Base-by-base conservation (phyloP, 2,329 filamentous ascomycete species). In the Pseudohalonectria lignicola region DNA sequence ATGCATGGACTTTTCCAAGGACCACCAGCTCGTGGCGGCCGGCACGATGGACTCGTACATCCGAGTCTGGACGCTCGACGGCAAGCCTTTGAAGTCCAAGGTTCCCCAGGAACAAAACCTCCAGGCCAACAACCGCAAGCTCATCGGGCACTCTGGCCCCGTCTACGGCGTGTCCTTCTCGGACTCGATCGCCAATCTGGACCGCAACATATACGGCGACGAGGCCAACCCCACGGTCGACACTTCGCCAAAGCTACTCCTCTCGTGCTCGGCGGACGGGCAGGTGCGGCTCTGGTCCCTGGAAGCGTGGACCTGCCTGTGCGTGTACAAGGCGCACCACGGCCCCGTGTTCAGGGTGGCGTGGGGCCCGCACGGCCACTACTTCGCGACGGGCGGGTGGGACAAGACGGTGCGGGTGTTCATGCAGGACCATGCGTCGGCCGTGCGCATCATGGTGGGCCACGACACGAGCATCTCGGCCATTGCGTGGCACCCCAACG, bases 21-120 rank as follows among this genome's bases (percentile, higher is more conserved):
- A 98, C 54, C 82, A 86, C 45, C 74, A 80, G 46, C 73, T 96
- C 20, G 85, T 92, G 28, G 92, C 92, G 18, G 84, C 80, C 17
- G 93, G 92, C 20, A 94, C 88, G 34, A 79, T 82, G 39, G 88
- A 96, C 54, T 96, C 90, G 0, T 96, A 95, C 55, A 94, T 98
- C 49, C 83, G 90, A 13, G 76, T 98, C 11, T 98, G 90, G 87
- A 83, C 83, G 29, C 67, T 96, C 30, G 85, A 94, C 50, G 92
- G 90, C 45, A 83, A 82, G 44, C 74, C 85, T 4, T 74, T 98
- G 11, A 75, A 75, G 33, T 82, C 83, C 12, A 74, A 76, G 35
- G 71, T 79, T 32, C 56, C 66, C 0, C 63, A 67, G 11, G 74
- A 76, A 46, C 73, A 78, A 41, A 71, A 75, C 43, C 15, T 38